Percentiles rank a stretch among this genome's conserved stretches.
Conservation (phyloP, 2,329 filamentous ascomycete genomes). For the Penicillium sp. region DNA sequence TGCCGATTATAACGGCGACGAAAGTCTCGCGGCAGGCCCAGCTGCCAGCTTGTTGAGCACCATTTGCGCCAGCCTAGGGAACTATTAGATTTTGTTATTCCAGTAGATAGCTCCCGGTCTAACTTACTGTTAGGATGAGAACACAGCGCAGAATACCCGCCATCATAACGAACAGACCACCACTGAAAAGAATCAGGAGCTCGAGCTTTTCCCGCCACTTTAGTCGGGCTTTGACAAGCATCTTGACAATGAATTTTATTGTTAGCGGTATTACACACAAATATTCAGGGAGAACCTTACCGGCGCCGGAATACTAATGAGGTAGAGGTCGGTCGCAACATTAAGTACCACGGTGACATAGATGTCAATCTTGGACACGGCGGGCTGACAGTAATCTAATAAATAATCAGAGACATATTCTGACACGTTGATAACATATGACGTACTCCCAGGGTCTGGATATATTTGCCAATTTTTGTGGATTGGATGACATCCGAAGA, state of each 20-base stretch:
- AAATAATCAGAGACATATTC: neutral
- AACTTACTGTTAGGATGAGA: slow-evolving; percentile 47
- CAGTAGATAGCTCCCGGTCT: neutral
- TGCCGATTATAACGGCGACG: slow-evolving; percentile 45
- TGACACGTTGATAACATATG: neutral
- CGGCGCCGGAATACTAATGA: slow-evolving; percentile 59
- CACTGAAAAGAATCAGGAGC: slow-evolving; percentile 55
- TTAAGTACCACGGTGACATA: slow-evolving; percentile 55
- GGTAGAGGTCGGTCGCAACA: slow-evolving; percentile 57
- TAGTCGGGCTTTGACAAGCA: slow-evolving; percentile 55
- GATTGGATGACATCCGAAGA: slow-evolving; percentile 55
- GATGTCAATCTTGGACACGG: slow-evolving; percentile 51
- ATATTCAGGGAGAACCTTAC: slow-evolving; percentile 31
- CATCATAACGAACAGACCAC: slow-evolving; percentile 56
- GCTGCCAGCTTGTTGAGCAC: slow-evolving; percentile 42
- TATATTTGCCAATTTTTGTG: slow-evolving; percentile 58
- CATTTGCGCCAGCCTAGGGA: slow-evolving; percentile 35
- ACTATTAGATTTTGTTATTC: neutral
- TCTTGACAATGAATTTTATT: slow-evolving; percentile 30
- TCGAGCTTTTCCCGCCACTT: slow-evolving; percentile 51
- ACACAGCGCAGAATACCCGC: slow-evolving; percentile 55
- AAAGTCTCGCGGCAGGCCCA: slow-evolving; percentile 49
- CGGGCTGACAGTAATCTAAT: slow-evolving; percentile 49
- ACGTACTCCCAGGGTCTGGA: slow-evolving; percentile 56
- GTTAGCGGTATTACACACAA: neutral